Base-by-base conservation (phyloP, 768 basidiomycete species). In the Auriscalpium orientale region DNA sequence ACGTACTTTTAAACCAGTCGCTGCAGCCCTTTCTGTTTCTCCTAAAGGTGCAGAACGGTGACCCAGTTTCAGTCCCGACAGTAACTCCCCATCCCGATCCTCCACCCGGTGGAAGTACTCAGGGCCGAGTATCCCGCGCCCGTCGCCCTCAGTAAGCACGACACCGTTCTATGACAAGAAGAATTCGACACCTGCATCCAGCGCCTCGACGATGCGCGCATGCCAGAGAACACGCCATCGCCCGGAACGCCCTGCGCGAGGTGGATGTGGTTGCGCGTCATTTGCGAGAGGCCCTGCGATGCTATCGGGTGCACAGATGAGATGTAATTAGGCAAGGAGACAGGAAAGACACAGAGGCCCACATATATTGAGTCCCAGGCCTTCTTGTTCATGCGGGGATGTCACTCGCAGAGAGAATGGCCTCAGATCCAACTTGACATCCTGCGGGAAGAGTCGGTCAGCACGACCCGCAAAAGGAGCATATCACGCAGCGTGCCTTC, bases 241-340 rank as follows among this genome's bases (percentile, higher is more conserved):
- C 83, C 82, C 2, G 77, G 73, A 3, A 89, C 71, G 37, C 88
- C 85, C 67, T 93, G 88, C 0, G 95, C 94, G 13, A 97, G 76
- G 69, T 99, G 95, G 40, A 98, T 88, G 65, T 98, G 94, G 65
- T 94, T 95, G 22, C 95, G 77, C 12, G 71, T 77, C 93, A 95
- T 97, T 59, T 78, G 84, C 0, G 87, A 91, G 16, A 97, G 69
- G 0, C 94, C 93, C 59, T 83, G 72, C 8, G 72, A 74, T 13
- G 76, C 91, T 94, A 58, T n/a, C 49, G 12, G 33, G 28, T 33
- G 37, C 49, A 46, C 46, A 16, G 11, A 44, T 16, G 62, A 50
- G 8, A 35, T 60, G 18, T 48, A 10, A 43, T 50, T 35, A 43
- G 40, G 18, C 28, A 18, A 20, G 37, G 7, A 43, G 20, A 46